Conservation (phyloP, 1,284 basidiomycete species). For the Leccinum angustisporum region DNA sequence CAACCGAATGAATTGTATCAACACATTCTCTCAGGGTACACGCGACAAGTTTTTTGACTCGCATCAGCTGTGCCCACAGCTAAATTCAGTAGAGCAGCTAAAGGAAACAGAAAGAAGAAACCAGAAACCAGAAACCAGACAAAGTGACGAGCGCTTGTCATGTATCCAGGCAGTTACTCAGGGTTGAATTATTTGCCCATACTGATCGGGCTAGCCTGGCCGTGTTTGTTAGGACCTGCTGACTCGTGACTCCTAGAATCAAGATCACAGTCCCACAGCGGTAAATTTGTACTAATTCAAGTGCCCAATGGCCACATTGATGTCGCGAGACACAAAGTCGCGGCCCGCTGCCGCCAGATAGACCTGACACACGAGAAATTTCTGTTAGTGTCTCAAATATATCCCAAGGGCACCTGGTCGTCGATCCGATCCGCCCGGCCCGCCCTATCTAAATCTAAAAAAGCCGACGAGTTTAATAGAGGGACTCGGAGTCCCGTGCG, state of each 20-base stretch:
- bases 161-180: not conserved
- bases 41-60: not conserved
- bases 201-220: not conserved
- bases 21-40: not conserved
- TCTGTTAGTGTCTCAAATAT: not conserved
- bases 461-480: not conserved
- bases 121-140: not conserved
- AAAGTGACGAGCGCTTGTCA: not conserved
- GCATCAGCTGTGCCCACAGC: not conserved
- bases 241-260: not conserved
- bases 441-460: conserved; percentile 7
- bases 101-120: not conserved
- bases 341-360: not conserved
- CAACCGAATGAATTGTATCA: not conserved
- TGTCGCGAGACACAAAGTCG: not conserved
- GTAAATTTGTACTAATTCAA: not conserved
- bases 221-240: not conserved
- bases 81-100: not conserved
- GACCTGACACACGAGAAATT: not conserved
- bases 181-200: not conserved
- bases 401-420: conserved; percentile 4
- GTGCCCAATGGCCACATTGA: not conserved
- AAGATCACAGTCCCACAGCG: too few relatives aligned
- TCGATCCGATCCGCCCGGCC: conserved; percentile 22
- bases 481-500: not conserved